These are phyloP conservation scores for Thamnidium elegans DNA, from an alignment of 192 early-diverging fungal species.

Conservation along the genomic window DNA sequence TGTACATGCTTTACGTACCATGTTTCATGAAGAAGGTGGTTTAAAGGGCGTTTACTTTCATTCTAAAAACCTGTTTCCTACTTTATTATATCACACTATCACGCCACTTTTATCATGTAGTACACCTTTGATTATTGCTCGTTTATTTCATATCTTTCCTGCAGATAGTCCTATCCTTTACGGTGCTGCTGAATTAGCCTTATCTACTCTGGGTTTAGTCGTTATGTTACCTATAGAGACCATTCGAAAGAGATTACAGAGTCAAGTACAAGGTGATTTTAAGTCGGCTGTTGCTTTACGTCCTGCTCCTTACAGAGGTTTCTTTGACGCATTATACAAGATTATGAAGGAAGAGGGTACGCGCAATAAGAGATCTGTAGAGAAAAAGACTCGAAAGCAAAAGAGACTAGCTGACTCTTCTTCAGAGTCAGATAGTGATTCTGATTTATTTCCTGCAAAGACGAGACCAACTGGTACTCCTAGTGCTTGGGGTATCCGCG, in stretches of 20 bases:
- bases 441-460: slow-evolving; percentile 3
- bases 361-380: slow-evolving; percentile 5
- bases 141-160: slow-evolving; percentile 50
- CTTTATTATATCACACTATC: slow-evolving; percentile 72
- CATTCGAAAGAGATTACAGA: slow-evolving; percentile 73
- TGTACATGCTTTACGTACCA: slow-evolving; percentile 67
- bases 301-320: slow-evolving; percentile 63
- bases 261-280: slow-evolving; percentile 64
- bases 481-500: slow-evolving; percentile 54
- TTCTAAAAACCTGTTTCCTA: slow-evolving; percentile 65
- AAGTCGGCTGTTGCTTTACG: slow-evolving; percentile 62
- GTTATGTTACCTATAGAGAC: slow-evolving; percentile 84
- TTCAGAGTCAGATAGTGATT: neutral
- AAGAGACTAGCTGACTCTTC: neutral
- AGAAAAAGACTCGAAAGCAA: neutral
- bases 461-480: neutral
- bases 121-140: slow-evolving; percentile 59
- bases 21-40: slow-evolving; percentile 70
- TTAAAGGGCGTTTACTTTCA: slow-evolving; percentile 56
- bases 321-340: slow-evolving; percentile 62
- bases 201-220: slow-evolving; percentile 66
- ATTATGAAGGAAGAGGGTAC: slow-evolving; percentile 73
- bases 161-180: slow-evolving; percentile 59
- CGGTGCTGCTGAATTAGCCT: slow-evolving; percentile 54
- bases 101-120: slow-evolving; percentile 68